A percentile compares a stretch with the other conserved stretches of the same genome.
phyloP scores from a whole-genome alignment of 768 basidiomycete genomes.

The Tephrocybe sp. region DNA sequence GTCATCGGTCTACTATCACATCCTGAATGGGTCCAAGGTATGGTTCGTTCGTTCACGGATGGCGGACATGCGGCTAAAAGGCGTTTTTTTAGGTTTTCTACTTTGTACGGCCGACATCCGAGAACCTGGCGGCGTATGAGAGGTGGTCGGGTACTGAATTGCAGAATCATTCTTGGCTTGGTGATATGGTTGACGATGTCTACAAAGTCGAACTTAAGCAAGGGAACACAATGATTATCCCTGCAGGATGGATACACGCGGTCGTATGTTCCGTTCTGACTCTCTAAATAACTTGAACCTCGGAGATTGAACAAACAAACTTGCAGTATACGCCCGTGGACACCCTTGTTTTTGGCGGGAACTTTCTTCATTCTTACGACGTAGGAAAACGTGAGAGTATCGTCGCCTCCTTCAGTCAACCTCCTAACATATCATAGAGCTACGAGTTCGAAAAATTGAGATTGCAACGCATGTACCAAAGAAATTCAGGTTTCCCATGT shows the following conservation, averaged over 20 bases:
- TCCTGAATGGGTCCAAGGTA: conserved; percentile 84
- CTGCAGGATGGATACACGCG: conserved; percentile 97
- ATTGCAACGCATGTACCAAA: conserved; percentile 90
- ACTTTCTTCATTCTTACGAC: conserved; percentile 94
- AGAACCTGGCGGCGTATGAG: conserved; percentile 88
- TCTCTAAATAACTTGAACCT: not conserved
- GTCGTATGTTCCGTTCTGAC: conserved; percentile 58
- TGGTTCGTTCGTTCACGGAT: too few species aligned
- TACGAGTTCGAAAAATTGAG: conserved; percentile 89
- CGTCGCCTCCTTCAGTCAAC: not conserved
- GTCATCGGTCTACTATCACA: conserved; percentile 96
- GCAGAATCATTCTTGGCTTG: conserved; percentile 88
- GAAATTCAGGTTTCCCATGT: conserved; percentile 85
- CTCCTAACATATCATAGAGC: conserved; percentile 49
- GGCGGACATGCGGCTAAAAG: too few species aligned
- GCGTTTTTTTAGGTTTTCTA: conserved; percentile 71
- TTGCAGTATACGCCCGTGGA: conserved; percentile 85
- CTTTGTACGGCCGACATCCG: conserved; percentile 87
- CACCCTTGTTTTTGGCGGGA: conserved; percentile 95
- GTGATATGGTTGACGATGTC: conserved; percentile 91
- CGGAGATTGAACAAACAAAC: too few species aligned
- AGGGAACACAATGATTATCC: conserved; percentile 93
- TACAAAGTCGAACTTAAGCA: conserved; percentile 73
- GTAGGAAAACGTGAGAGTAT: conserved; percentile 71
- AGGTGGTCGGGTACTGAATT: conserved; percentile 91